These are phyloP conservation scores for Cadophora malorum DNA, from an alignment of 2,329 filamentous ascomycete genomes.

Conservation along the genomic window DNA sequence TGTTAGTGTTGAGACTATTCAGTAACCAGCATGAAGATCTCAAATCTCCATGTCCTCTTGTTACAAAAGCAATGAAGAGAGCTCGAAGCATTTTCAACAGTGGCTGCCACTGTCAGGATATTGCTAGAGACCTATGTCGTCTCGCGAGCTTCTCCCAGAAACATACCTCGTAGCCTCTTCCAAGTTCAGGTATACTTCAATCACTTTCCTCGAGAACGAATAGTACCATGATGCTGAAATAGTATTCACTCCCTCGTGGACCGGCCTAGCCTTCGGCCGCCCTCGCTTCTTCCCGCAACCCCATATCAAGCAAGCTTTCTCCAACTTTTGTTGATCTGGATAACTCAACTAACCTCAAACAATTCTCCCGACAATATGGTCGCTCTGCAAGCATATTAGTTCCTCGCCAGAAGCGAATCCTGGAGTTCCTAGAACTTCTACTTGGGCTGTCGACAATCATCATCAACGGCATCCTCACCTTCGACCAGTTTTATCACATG, in stretches of 20 bases:
- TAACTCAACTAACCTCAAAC: not conserved
- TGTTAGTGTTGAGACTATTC: not conserved
- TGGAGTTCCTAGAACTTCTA: not conserved
- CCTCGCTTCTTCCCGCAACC: not conserved
- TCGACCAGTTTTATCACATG: not conserved
- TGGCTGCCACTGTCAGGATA: not conserved
- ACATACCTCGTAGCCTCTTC: not conserved
- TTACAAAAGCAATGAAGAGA: not conserved
- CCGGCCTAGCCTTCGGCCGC: too few species aligned
- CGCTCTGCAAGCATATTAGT: not conserved
- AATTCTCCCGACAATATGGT: not conserved
- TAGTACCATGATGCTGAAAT: not conserved
- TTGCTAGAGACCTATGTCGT: not conserved
- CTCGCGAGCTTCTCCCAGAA: not conserved
- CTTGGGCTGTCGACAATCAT: not conserved
- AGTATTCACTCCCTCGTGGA: not conserved
- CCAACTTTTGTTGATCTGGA: not conserved
- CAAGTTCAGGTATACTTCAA: not conserved
- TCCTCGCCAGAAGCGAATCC: not conserved
- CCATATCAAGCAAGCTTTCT: not conserved
- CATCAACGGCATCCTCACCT: not conserved
- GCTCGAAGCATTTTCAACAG: not conserved
- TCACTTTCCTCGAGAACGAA: not conserved
- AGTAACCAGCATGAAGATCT: not conserved
- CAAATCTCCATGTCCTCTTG: not conserved